These are phyloP conservation scores for Saccharomyces uvarum DNA, from an alignment of 1,139 yeast genomes.

Conservation along the genomic window DNA sequence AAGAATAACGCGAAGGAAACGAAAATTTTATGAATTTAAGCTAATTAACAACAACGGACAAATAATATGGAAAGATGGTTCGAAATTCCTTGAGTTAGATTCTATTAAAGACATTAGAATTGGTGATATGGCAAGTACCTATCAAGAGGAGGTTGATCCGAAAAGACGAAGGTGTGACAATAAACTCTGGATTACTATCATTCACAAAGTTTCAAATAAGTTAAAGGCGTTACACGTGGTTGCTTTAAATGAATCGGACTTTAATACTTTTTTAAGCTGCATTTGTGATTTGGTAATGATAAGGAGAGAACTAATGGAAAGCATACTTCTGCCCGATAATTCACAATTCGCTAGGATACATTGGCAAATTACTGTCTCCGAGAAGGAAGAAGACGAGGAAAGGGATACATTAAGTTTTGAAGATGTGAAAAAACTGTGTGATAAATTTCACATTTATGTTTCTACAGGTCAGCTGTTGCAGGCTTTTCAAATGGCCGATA, in stretches of 20 bases:
- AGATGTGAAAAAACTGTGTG: conserved; percentile 60
- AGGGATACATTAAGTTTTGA: conserved; percentile 49
- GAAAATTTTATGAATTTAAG: conserved; percentile 18
- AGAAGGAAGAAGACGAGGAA: conserved; percentile 35
- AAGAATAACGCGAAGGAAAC: conserved; percentile 29
- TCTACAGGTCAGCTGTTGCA: conserved; percentile 36
- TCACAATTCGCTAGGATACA: conserved; percentile 48
- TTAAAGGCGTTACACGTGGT: conserved; percentile 67
- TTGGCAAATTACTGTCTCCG: conserved; percentile 45
- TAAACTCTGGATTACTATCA: conserved; percentile 70
- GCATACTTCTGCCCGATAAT: conserved; percentile 45
- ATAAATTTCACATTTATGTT: conserved; percentile 61
- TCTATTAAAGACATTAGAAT: conserved; percentile 60
- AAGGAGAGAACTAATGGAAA: conserved; percentile 46
- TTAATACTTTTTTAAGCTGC: conserved; percentile 44
- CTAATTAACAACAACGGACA: conserved; percentile 17
- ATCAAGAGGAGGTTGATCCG: conserved; percentile 72
- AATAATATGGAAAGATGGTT: conserved; percentile 27
- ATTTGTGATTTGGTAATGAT: conserved; percentile 40
- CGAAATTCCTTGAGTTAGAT: conserved; percentile 47
- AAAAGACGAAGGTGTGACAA: conserved; percentile 39
- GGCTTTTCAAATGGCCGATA: conserved; percentile 45
- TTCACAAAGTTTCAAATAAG: conserved; percentile 47
- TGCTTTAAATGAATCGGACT: conserved; percentile 58
- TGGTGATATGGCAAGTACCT: conserved; percentile 68